phyloP scores from a whole-genome alignment of 805 yeast species.

The Sporopachydermia lactativora region DNA sequence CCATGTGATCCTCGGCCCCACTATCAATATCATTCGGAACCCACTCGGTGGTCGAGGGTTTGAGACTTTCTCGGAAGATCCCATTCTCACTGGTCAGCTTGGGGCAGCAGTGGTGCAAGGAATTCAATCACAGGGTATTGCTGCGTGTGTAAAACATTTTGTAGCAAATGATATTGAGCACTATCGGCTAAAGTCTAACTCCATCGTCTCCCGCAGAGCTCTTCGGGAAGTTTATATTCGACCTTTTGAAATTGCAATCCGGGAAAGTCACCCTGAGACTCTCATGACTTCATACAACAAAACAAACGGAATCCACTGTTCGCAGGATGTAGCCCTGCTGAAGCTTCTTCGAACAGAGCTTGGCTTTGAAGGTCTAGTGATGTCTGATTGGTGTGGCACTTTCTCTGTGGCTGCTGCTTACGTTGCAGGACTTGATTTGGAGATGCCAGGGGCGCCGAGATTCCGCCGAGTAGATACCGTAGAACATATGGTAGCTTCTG shows the following conservation, averaged over 20 bases:
- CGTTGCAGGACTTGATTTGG: constrained; percentile 45
- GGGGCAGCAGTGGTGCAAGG: constrained; percentile 40
- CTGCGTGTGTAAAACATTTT: constrained; percentile 48
- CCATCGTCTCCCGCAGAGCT: constrained; percentile 43
- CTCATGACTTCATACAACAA: constrained; percentile 53
- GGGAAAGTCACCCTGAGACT: constrained; percentile 36
- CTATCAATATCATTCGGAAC: constrained; percentile 39
- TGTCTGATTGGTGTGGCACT: constrained; percentile 56
- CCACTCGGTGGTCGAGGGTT: constrained; percentile 53
- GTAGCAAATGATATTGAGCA: constrained; percentile 52
- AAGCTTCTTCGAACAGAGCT: constrained; percentile 40
- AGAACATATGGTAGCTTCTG: constrained; percentile 26
- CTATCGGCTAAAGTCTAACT: constrained; percentile 33
- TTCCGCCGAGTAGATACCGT: constrained; percentile 28
- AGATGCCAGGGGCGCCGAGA: constrained; percentile 50
- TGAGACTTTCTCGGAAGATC: constrained; percentile 52
- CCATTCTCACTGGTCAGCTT: constrained; percentile 30
- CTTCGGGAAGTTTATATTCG: constrained; percentile 48
- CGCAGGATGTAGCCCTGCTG: constrained; percentile 30
- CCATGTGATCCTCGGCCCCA: constrained; percentile 34
- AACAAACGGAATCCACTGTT: constrained; percentile 45
- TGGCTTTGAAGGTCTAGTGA: constrained; percentile 39
- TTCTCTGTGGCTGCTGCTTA: constrained; percentile 33
- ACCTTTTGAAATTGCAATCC: constrained; percentile 48
- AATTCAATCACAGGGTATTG: constrained; percentile 34